Conservation (phyloP, 768 basidiomycete genomes). For the Candolleomyces eurysporus region DNA sequence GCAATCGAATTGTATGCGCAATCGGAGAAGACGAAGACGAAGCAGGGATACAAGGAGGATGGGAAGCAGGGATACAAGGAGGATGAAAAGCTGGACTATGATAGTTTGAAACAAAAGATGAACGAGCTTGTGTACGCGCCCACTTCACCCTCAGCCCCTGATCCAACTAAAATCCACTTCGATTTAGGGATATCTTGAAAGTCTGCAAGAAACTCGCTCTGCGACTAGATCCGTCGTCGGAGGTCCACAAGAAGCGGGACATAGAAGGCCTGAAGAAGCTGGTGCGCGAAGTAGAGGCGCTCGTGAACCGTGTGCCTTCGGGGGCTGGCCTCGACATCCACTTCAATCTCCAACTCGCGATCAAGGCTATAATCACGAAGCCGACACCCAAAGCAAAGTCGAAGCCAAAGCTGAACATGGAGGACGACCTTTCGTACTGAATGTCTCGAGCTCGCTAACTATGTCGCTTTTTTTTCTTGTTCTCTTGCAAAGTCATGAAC, state of each 20-base stretch:
- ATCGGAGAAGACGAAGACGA: constrained; percentile 12
- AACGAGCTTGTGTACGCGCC: constrained; percentile 18
- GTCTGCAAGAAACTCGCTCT: constrained; percentile 14
- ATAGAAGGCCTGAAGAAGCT: constrained; percentile 16
- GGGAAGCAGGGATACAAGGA: constrained; percentile 7
- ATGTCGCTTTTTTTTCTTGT: no score
- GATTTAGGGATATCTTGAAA: constrained; percentile 14
- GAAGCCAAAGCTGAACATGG: no score
- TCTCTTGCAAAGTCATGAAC: no score
- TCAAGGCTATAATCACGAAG: constrained; percentile 18
- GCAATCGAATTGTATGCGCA: constrained; percentile 8
- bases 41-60: constrained; percentile 5
- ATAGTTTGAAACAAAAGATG: constrained; percentile 18
- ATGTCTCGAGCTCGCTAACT: no score
- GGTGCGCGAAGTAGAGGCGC: constrained; percentile 14
- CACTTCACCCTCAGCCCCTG: no score
- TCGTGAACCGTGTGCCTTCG: constrained; percentile 13
- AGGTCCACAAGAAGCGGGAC: constrained; percentile 18
- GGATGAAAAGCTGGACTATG: constrained; percentile 14
- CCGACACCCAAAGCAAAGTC: no score
- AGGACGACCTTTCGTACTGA: no score
- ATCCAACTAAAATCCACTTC: no score
- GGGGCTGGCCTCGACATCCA: constrained; percentile 14
- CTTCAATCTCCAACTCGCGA: constrained; percentile 15
- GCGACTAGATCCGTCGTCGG: constrained; percentile 15